A percentile compares a stretch with the other conserved stretches of the same genome.
Conservation (phyloP, 306 rosid species). For the Psophocarpus tetragonolobus region DNA sequence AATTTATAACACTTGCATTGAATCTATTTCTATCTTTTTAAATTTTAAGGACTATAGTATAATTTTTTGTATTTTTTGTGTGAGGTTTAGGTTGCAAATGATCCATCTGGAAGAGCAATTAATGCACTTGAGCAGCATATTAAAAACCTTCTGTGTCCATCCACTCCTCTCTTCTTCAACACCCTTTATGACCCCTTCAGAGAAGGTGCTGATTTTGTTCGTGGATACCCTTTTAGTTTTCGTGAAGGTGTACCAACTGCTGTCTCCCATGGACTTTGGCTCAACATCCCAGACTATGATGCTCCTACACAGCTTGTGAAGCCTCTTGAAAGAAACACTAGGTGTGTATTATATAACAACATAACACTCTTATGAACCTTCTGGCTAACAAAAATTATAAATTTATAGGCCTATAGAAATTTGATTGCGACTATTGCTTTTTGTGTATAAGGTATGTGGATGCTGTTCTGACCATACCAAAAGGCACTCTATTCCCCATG, state of each 20-base stretch:
- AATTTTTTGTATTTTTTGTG: background rate
- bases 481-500: slow-evolving; percentile 69
- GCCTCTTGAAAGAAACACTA: slow-evolving; percentile 87
- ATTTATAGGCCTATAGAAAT: background rate
- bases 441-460: slow-evolving; percentile 51
- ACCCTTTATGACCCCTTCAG: slow-evolving; percentile 70
- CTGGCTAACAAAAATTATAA: background rate
- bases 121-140: slow-evolving; percentile 59
- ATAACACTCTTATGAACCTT: background rate
- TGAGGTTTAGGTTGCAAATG: slow-evolving; percentile 52
- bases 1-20: background rate
- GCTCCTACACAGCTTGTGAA: slow-evolving; percentile 94
- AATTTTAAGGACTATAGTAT: no score
- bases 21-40: no score
- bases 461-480: slow-evolving; percentile 49
- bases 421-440: slow-evolving; percentile 18
- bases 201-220: slow-evolving; percentile 83
- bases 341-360: slow-evolving; percentile 37
- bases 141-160: slow-evolving; percentile 48
- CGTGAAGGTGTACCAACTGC: slow-evolving; percentile 88
- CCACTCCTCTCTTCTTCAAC: slow-evolving; percentile 53
- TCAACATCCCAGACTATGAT: slow-evolving; percentile 91
- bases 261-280: slow-evolving; percentile 89
- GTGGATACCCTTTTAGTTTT: slow-evolving; percentile 92
- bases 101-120: slow-evolving; percentile 43